phyloP scores from a whole-genome alignment of 768 basidiomycete species.

The Amanita muscaria region DNA sequence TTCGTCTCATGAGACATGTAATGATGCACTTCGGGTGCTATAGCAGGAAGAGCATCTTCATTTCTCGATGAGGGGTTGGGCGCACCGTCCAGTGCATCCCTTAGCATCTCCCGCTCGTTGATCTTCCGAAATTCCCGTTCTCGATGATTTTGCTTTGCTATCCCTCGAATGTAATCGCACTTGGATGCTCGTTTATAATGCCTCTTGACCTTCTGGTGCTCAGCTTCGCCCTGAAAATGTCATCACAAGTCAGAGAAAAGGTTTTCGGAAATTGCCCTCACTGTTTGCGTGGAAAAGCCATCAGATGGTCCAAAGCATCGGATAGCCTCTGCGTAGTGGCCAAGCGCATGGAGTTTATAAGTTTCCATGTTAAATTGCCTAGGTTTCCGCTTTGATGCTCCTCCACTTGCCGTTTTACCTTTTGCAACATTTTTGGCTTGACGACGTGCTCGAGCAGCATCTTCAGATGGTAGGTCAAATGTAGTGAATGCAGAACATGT shows the following conservation, averaged over 20 bases:
- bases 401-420: slow-evolving; percentile 5
- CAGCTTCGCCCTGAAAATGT: slow-evolving; percentile 25
- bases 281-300: slow-evolving; percentile 23
- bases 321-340: slow-evolving; percentile 19
- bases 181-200: slow-evolving; percentile 27
- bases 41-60: not conserved
- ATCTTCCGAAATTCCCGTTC: not conserved
- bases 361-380: slow-evolving; percentile 15
- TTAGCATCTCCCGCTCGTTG: not conserved
- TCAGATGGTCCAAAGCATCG: slow-evolving; percentile 20
- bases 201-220: slow-evolving; percentile 26
- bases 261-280: slow-evolving; percentile 8
- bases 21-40: slow-evolving; percentile 10
- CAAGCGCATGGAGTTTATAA: slow-evolving; percentile 23
- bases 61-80: not conserved
- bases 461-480: slow-evolving; percentile 18
- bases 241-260: not conserved
- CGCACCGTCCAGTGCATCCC: not conserved
- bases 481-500: slow-evolving; percentile 15
- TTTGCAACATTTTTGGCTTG: slow-evolving; percentile 3
- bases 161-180: slow-evolving; percentile 10
- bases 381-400: slow-evolving; percentile 7
- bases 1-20: slow-evolving; percentile 16
- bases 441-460: slow-evolving; percentile 14
- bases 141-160: slow-evolving; percentile 9